phyloP scores from a whole-genome alignment of 805 yeast species.

The Maudiozyma barnettii region DNA sequence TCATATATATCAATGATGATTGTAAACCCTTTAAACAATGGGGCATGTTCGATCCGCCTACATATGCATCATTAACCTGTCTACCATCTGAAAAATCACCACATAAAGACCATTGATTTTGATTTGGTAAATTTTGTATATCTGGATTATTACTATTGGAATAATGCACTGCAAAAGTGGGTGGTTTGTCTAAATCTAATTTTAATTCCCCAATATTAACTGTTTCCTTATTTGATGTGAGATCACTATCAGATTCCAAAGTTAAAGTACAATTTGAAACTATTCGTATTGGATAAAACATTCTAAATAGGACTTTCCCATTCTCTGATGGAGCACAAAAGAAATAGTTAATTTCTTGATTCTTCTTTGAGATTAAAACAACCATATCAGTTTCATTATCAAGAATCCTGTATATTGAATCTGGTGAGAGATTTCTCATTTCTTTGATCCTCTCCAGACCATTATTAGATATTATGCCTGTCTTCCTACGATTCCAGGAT shows the following conservation, averaged over 20 bases:
- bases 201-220: conserved; percentile 39
- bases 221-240: conserved; percentile 6
- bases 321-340: conserved; percentile 64
- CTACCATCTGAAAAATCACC: conserved; percentile 80
- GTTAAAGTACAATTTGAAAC: conserved; percentile 49
- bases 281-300: conserved; percentile 58
- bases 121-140: conserved; percentile 7
- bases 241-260: conserved; percentile 34
- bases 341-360: conserved; percentile 66
- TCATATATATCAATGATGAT: conserved; percentile 42
- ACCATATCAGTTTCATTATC: conserved; percentile 54
- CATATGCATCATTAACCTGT: conserved; percentile 61
- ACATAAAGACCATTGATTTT: conserved; percentile 45
- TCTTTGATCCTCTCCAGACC: conserved; percentile 34
- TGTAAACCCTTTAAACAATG: conserved; percentile 57
- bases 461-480: conserved; percentile 41
- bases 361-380: conserved; percentile 60
- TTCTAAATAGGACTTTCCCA: conserved; percentile 59
- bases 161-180: conserved; percentile 72
- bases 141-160: conserved; percentile 42
- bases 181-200: conserved; percentile 46
- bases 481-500: conserved; percentile 68
- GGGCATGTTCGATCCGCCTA: conserved; percentile 53
- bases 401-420: conserved; percentile 54
- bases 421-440: conserved; percentile 58